phyloP scores from a whole-genome alignment of 169 alveolate genomes.

The Plasmodium knowlesi region DNA sequence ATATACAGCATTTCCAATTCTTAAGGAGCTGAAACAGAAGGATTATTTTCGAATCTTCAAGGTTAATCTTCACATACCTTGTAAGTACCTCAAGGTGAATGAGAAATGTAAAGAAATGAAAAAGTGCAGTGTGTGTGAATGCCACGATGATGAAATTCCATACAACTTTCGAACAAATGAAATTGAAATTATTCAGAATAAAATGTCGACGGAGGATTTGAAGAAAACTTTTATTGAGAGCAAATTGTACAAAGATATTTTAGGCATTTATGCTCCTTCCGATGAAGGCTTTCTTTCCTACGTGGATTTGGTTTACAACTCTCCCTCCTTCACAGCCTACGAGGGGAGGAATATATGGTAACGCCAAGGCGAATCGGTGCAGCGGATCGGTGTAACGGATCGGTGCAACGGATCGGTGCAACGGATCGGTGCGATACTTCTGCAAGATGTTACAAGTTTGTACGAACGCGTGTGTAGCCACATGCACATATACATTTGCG shows the following conservation, averaged over 20 bases:
- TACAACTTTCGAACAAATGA: constrained; percentile 49
- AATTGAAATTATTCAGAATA: constrained; percentile 41
- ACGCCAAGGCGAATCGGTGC: no score
- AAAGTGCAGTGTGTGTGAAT: constrained; percentile 70
- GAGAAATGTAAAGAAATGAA: constrained; percentile 52
- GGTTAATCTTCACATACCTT: constrained; percentile 36
- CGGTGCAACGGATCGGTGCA: no score
- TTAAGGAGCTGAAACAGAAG: constrained; percentile 45
- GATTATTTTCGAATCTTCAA: constrained; percentile 59
- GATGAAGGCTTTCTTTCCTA: constrained; percentile 51
- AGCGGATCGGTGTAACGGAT: no score
- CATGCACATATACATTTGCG: no score
- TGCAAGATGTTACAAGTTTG: not conserved
- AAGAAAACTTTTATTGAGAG: constrained; percentile 58
- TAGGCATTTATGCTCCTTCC: constrained; percentile 40
- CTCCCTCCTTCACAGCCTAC: constrained; percentile 53
- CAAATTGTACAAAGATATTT: constrained; percentile 42
- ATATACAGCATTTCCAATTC: constrained; percentile 2
- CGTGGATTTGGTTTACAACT: constrained; percentile 46
- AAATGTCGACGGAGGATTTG: constrained; percentile 40
- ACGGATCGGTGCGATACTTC: not conserved
- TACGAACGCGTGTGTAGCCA: not conserved
- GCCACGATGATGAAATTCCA: constrained; percentile 48
- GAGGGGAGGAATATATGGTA: constrained; percentile 54
- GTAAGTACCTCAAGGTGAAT: constrained; percentile 13